Evolutionary conservation across 208 protist species (phyloP), one percentile per base, ranked within the genome.

Genomic region (Crithidia sp.): DNA sequence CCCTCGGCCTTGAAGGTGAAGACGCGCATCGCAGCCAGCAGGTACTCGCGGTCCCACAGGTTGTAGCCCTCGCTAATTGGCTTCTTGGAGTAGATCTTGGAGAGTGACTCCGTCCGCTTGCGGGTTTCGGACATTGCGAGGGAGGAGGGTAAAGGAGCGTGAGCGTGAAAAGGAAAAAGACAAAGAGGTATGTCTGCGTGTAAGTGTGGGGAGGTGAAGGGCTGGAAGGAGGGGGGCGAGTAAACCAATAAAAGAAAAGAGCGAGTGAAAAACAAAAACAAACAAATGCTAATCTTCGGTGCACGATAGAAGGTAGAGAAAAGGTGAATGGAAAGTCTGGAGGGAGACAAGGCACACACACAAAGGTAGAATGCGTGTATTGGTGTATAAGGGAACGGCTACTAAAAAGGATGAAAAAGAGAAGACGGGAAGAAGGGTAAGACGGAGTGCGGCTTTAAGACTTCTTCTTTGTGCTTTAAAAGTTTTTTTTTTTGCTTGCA

Each of bases 1-100:
- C 82, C 84, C 56, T 97, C 93, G 0, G 85, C 78, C 75, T 97
- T 97, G 76, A 95, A 97, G 50, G 89, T 86, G 71, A 97, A 96
- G 49, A 97, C 77, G 40, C 93, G 88, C 60, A 97, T 84, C 12
- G 93, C 90, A 47, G 89, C 91, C 50, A 97, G 80, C 14, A 86
- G 85, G 83, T 97, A 97, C 62, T 90, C 93, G 63, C 86, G 73
- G 74, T 97, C 93, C 91, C 93, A 97, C 36, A 97, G 78, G 45
- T 89, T 81, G 80, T 92, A 97, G 12, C 93, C 93, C 77, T 97
- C 93, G 59, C 86, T 85, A 55, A 97, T 93, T 10, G 89, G 81
- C 65, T 92, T 94, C 67, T 91, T 93, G 59, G 91, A 74, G 76
- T 93, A 94, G 9, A 91, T 84, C 75, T 96, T 88, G 39, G 91